Evolutionary conservation across 768 basidiomycete species (phyloP).

Genomic region (Pisolithus orientalis): DNA sequence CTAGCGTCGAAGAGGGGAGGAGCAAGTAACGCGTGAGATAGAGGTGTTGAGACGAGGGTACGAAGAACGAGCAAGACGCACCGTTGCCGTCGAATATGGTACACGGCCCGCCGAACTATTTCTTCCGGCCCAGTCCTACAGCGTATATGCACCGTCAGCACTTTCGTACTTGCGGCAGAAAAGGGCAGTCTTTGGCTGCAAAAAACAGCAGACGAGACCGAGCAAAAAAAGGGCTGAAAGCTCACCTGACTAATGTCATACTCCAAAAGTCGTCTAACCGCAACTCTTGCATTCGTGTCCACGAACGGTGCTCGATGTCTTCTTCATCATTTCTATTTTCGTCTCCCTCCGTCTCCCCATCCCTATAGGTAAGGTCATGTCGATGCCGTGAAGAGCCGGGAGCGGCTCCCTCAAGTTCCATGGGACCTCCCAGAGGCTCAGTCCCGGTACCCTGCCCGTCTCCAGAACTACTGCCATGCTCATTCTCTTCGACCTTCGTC

Average conservation of each 20-base stretch:
- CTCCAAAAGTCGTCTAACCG: conserved; percentile 77
- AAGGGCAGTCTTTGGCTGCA: background rate
- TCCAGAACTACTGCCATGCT: conserved; percentile 2
- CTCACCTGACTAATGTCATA: conserved; percentile 62
- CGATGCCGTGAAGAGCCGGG: background rate
- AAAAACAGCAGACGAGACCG: background rate
- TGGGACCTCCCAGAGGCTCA: background rate
- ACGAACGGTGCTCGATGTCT: conserved; percentile 2
- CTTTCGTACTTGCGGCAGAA: background rate
- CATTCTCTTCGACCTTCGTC: conserved; percentile 10
- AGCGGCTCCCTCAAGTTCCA: background rate
- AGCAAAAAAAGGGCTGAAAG: background rate
- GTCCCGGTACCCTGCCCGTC: background rate
- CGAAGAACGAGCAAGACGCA: conserved; percentile 28
- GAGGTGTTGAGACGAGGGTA: background rate
- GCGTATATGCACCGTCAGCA: background rate
- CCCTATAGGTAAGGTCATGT: conserved; percentile 1
- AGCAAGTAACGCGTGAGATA: background rate
- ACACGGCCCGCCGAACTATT: conserved; percentile 57
- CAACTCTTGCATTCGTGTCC: conserved; percentile 27
- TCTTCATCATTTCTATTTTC: conserved; percentile 4
- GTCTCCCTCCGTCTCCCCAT: conserved; percentile 1
- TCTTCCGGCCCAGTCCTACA: conserved; percentile 56
- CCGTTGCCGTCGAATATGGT: conserved; percentile 68
- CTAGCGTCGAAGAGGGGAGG: conserved; percentile 30